These are phyloP conservation scores for Mucor piriformis DNA, from an alignment of 371 early-diverging fungal species.

Conservation along the genomic window DNA sequence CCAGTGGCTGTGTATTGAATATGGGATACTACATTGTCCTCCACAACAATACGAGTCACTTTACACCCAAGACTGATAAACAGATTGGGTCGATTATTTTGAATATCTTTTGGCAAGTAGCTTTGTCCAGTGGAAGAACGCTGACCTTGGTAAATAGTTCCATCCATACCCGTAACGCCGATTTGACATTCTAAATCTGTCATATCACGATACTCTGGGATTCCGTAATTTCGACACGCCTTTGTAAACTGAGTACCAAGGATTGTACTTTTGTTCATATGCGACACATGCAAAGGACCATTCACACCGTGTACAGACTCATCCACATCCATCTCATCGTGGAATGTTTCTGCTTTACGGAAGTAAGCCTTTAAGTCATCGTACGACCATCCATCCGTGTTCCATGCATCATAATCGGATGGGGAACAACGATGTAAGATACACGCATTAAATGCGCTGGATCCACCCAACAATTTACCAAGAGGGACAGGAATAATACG, in stretches of 20 bases:
- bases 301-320: slow-evolving; percentile 17
- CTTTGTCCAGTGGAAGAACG: slow-evolving; percentile 16
- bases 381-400: slow-evolving; percentile 21
- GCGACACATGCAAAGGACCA: slow-evolving; percentile 25
- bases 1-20: slow-evolving; percentile 15
- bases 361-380: slow-evolving; percentile 23
- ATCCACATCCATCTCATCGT: not conserved
- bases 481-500: slow-evolving; percentile 29
- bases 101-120: slow-evolving; percentile 14
- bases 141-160: slow-evolving; percentile 20
- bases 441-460: slow-evolving; percentile 43
- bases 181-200: slow-evolving; percentile 23
- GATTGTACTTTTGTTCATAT: not conserved
- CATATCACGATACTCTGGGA: slow-evolving; percentile 22
- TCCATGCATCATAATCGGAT: slow-evolving; percentile 31
- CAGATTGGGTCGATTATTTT: slow-evolving; percentile 20
- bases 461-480: slow-evolving; percentile 44
- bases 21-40: slow-evolving; percentile 7
- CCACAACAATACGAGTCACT: slow-evolving; percentile 16
- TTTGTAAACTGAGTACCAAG: slow-evolving; percentile 18
- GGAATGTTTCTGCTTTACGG: slow-evolving; percentile 26
- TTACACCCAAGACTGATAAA: slow-evolving; percentile 24
- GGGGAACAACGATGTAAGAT: slow-evolving; percentile 40
- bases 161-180: slow-evolving; percentile 27
- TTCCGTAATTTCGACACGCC: slow-evolving; percentile 25